A percentile compares a stretch with the other conserved stretches of the same genome.
These are phyloP conservation scores for Coemansia sp. DNA, from an alignment of 192 early-diverging fungal genomes.

Conservation along the genomic window DNA sequence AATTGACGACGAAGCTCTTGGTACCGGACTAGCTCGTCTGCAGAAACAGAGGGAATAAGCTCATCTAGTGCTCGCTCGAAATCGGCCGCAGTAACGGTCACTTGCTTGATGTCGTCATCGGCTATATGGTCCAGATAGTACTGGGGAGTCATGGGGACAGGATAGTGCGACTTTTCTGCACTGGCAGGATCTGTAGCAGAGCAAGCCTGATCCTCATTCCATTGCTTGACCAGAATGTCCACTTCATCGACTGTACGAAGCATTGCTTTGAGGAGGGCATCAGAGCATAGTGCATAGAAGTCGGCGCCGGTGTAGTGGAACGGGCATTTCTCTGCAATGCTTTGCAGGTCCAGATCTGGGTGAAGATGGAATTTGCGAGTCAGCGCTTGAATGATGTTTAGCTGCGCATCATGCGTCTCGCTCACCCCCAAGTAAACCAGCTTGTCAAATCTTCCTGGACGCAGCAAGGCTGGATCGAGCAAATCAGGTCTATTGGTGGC, in stretches of 20 bases:
- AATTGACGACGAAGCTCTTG: constrained; percentile 78
- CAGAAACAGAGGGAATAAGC: constrained; percentile 84
- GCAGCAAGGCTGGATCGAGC: constrained; percentile 87
- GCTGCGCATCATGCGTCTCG: constrained; percentile 80
- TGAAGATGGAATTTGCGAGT: constrained; percentile 94
- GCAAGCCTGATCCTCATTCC: constrained; percentile 19
- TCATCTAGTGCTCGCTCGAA: constrained; percentile 81
- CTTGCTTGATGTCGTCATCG: constrained; percentile 64
- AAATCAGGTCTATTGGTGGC: constrained; percentile 98
- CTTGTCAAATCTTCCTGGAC: constrained; percentile 97
- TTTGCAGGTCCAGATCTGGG: constrained; percentile 69
- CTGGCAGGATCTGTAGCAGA: constrained; percentile 33
- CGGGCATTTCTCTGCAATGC: constrained; percentile 81
- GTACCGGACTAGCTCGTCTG: constrained; percentile 86
- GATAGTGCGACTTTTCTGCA: constrained; percentile 20
- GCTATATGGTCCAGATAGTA: constrained; percentile 90
- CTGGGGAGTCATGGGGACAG: constrained; percentile 73
- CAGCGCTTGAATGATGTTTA: constrained; percentile 86
- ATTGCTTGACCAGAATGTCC: constrained; percentile 53
- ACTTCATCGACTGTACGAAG: constrained; percentile 76
- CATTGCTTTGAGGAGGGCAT: constrained; percentile 97
- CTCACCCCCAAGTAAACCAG: constrained; percentile 95
- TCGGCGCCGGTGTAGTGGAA: constrained; percentile 96
- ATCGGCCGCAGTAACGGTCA: constrained; percentile 77
- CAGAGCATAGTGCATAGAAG: constrained; percentile 97